phyloP scores from a whole-genome alignment of 441 rosid genomes.

The Populus tomentosa region DNA sequence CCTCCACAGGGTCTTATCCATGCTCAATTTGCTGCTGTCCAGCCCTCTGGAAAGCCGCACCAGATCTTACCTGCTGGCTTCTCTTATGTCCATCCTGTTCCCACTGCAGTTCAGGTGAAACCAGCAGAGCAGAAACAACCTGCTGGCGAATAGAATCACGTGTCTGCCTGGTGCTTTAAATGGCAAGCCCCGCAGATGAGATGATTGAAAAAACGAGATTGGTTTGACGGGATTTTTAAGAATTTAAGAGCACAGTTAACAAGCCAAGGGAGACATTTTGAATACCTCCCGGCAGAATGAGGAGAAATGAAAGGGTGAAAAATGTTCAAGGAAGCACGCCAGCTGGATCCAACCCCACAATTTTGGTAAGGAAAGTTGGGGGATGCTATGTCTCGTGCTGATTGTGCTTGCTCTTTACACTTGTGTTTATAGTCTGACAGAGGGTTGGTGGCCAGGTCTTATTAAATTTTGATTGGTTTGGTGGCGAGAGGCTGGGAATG shows the following conservation, averaged over 20 bases:
- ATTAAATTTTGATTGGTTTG: constrained; percentile 23
- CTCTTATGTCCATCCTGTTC: constrained; percentile 51
- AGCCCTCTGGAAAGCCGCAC: constrained; percentile 54
- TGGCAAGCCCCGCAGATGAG: constrained; percentile 3
- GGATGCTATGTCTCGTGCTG: background rate
- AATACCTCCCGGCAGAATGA: constrained; percentile 2
- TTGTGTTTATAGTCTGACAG: constrained; percentile 30
- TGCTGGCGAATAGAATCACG: constrained; percentile 60
- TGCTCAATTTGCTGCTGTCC: constrained; percentile 43
- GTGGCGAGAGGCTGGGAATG: constrained; percentile 12
- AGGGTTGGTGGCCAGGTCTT: constrained; percentile 19
- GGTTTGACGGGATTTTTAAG: constrained; percentile 4
- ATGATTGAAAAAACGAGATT: background rate
- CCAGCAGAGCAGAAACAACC: constrained; percentile 86
- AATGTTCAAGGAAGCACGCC: constrained; percentile 10
- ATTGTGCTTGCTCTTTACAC: constrained; percentile 16
- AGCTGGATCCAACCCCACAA: constrained; percentile 1
- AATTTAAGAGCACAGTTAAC: constrained; percentile 9
- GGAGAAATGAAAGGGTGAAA: constrained; percentile 4
- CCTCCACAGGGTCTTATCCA: constrained; percentile 43
- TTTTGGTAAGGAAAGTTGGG: constrained; percentile 21
- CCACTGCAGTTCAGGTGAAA: constrained; percentile 65
- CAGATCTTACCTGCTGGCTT: constrained; percentile 58
- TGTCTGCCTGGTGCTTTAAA: background rate
- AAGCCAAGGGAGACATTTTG: constrained; percentile 6